Conservation (phyloP, 2,329 filamentous ascomycete species). For the Ophiognomonia clavigignenti-juglandacearum region DNA sequence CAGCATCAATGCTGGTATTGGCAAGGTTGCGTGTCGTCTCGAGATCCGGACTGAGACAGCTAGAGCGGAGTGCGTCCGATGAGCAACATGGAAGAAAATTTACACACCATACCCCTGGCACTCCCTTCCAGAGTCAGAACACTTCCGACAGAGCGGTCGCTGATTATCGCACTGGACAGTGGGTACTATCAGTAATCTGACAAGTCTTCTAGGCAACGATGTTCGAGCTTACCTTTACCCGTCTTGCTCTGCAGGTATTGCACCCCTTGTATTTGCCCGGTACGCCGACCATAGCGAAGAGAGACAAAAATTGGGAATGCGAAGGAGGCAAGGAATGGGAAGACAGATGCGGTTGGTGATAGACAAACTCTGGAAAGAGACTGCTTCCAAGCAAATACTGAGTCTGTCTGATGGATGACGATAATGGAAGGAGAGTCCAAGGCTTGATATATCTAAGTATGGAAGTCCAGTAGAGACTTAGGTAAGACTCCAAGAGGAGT, state of each 20-base stretch:
- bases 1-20: neutral
- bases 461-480: too few species aligned
- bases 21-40: neutral
- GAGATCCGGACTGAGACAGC: neutral
- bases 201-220: neutral
- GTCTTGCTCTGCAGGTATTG: constrained; percentile 54
- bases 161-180: constrained; percentile 53
- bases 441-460: constrained; percentile 1
- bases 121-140: constrained; percentile 48
- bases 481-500: too few species aligned
- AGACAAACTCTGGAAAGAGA: neutral
- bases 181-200: neutral
- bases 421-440: neutral
- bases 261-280: constrained; percentile 61
- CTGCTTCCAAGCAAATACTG: neutral
- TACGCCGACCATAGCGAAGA: constrained; percentile 50
- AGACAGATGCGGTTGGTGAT: neutral
- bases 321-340: neutral
- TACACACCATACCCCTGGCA: constrained; percentile 58
- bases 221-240: constrained; percentile 47
- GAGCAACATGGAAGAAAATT: too few species aligned
- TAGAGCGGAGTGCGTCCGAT: neutral
- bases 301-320: neutral
- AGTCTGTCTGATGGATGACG: neutral
- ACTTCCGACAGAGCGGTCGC: constrained; percentile 56